These are phyloP conservation scores for Pugionium dolabratum DNA, from an alignment of 345 rosid species.

Conservation along the genomic window DNA sequence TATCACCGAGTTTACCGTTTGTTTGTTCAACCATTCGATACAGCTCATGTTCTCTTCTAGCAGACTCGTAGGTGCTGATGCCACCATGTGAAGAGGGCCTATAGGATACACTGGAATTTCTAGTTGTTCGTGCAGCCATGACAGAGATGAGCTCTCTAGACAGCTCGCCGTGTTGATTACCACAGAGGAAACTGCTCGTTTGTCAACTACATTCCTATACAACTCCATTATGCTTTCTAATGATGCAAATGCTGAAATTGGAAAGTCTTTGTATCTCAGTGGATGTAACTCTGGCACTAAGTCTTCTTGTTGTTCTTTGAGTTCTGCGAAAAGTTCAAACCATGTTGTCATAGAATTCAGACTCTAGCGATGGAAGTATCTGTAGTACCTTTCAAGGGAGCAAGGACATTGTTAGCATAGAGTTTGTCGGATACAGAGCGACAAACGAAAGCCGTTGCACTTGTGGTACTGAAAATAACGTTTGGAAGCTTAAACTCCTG, in stretches of 20 bases:
- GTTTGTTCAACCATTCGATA: constrained; percentile 48
- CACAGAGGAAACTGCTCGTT: constrained; percentile 27
- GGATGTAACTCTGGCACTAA: constrained; percentile 31
- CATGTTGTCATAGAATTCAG: neutral
- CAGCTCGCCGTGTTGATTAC: constrained; percentile 34
- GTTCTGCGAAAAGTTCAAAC: neutral
- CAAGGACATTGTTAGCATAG: neutral
- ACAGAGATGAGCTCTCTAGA: constrained; percentile 33
- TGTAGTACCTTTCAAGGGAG: constrained; percentile 5
- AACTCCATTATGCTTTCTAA: constrained; percentile 9
- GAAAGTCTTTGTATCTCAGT: constrained; percentile 29
- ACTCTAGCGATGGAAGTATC: neutral
- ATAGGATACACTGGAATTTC: constrained; percentile 26
- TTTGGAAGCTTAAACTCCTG: constrained; percentile 19
- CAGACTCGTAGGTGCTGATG: constrained; percentile 29
- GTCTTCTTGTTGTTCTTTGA: constrained; percentile 7
- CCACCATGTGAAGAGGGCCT: constrained; percentile 37
- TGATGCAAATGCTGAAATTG: constrained; percentile 2
- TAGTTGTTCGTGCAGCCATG: constrained; percentile 3
- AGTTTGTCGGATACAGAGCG: constrained; percentile 19
- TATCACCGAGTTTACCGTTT: constrained; percentile 40
- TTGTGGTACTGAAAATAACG: constrained; percentile 33
- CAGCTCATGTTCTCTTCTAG: constrained; percentile 44
- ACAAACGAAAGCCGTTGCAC: constrained; percentile 28
- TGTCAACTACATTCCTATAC: constrained; percentile 13